A percentile compares a stretch with the other conserved stretches of the same genome.
Conservation (phyloP, 441 rosid genomes). For the Gossypium lobatum region DNA sequence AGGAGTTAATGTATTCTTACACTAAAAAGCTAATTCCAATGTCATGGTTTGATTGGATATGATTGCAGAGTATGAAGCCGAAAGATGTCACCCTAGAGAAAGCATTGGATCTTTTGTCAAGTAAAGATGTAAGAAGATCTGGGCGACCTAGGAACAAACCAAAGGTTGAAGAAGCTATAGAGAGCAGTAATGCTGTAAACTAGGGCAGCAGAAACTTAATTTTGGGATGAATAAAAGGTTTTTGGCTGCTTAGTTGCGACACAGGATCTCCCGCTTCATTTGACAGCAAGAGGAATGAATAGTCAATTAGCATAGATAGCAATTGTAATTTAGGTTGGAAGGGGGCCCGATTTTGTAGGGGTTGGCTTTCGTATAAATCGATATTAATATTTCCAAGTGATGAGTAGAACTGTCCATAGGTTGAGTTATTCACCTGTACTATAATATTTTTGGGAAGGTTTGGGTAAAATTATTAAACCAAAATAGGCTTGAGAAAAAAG, state of each 20-base stretch:
- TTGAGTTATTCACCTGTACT: too few relatives aligned
- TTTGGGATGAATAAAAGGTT: background rate
- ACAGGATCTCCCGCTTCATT: background rate
- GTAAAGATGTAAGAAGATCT: conserved; percentile 45
- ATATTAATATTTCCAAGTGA: background rate
- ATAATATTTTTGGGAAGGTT: too few relatives aligned
- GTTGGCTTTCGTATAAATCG: background rate
- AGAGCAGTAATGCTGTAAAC: conserved; percentile 25
- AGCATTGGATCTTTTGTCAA: conserved; percentile 63
- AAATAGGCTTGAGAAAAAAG: too few relatives aligned
- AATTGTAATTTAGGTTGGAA: background rate
- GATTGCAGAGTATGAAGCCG: conserved; percentile 62
- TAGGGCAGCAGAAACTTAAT: background rate
- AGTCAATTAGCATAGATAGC: background rate
- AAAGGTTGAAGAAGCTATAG: conserved; percentile 43
- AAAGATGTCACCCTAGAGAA: conserved; percentile 58
- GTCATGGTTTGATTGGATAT: conserved; percentile 2
- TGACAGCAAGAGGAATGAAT: background rate
- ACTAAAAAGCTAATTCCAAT: background rate
- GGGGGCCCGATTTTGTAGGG: background rate
- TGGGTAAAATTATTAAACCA: too few relatives aligned
- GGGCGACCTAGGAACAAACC: conserved; percentile 72
- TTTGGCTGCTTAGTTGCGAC: background rate
- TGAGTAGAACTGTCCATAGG: too few relatives aligned
- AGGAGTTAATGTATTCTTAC: background rate